Evolutionary conservation across 2,329 filamentous ascomycete genomes (phyloP).

Genomic region (Colletotrichum musae): DNA sequence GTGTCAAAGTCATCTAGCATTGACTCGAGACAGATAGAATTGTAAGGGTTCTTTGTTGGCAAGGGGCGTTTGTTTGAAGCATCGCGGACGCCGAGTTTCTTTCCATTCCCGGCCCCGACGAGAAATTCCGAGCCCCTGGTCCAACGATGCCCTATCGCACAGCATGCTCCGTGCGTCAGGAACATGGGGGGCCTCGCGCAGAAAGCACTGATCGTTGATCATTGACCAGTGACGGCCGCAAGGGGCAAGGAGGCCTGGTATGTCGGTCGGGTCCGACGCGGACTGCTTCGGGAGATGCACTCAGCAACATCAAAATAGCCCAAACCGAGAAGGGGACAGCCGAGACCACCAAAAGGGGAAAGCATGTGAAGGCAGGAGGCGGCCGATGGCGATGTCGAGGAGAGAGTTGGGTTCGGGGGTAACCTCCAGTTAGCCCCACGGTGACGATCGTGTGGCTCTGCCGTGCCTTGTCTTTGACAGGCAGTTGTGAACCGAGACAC

Average conservation of each 20-base stretch:
- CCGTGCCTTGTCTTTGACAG: conserved; percentile 20
- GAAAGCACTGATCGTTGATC: conserved; percentile 9
- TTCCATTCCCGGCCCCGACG: not conserved
- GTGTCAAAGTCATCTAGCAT: not conserved
- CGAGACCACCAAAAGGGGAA: conserved; percentile 13
- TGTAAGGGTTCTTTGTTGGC: not conserved
- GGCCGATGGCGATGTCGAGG: conserved; percentile 20
- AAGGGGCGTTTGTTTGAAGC: conserved; percentile 23
- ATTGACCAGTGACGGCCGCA: conserved; percentile 7
- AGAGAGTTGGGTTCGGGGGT: conserved; percentile 10
- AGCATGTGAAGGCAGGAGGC: conserved; percentile 36
- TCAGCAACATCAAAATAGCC: conserved; percentile 20
- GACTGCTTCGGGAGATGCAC: conserved; percentile 16
- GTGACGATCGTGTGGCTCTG: conserved; percentile 30
- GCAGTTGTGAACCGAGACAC: conserved; percentile 2
- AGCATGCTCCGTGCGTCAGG: conserved; percentile 8
- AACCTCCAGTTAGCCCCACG: conserved; percentile 26
- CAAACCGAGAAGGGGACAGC: conserved; percentile 20
- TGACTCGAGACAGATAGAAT: conserved; percentile 12
- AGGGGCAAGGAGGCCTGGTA: conserved; percentile 6
- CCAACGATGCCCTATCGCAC: conserved; percentile 1
- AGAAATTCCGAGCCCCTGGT: not conserved
- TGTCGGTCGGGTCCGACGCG: conserved; percentile 30
- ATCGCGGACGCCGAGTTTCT: conserved; percentile 19
- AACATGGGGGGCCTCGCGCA: conserved; percentile 11